These are phyloP conservation scores for Andrographis paniculata DNA, from an alignment of 305 asterid species.

Conservation along the genomic window DNA sequence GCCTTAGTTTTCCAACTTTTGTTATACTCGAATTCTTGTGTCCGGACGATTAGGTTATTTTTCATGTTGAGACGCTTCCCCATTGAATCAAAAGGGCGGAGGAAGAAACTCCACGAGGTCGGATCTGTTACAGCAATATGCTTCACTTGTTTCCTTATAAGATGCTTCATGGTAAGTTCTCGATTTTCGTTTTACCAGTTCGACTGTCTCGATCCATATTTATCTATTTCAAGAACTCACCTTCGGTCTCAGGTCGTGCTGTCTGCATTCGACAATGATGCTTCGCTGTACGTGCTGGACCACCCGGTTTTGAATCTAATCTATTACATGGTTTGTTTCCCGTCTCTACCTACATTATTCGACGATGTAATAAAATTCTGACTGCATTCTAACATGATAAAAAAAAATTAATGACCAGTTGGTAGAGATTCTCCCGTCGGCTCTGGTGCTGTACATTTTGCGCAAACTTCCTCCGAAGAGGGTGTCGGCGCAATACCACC, in stretches of 20 bases:
- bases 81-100: constrained; percentile 92
- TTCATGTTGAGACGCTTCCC: constrained; percentile 89
- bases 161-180: constrained; percentile 80
- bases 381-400: neutral
- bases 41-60: constrained; percentile 56
- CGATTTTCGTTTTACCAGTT: constrained; percentile 6
- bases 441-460: constrained; percentile 79
- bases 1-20: no score
- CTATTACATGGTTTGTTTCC: constrained; percentile 54
- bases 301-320: constrained; percentile 77
- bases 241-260: constrained; percentile 51
- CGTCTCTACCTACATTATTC: neutral
- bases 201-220: neutral
- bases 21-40: constrained; percentile 6
- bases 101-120: constrained; percentile 95
- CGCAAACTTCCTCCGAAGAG: constrained; percentile 92
- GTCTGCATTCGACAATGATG: constrained; percentile 72
- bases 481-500: constrained; percentile 75
- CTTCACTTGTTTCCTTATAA: constrained; percentile 82
- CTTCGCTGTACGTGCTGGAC: constrained; percentile 67
- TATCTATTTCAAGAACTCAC: neutral
- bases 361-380: neutral
- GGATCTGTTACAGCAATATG: constrained; percentile 96
- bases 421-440: constrained; percentile 63
- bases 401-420: neutral